These are phyloP conservation scores for Anisodus acutangulus DNA, from an alignment of 257 asterid species.

Conservation along the genomic window DNA sequence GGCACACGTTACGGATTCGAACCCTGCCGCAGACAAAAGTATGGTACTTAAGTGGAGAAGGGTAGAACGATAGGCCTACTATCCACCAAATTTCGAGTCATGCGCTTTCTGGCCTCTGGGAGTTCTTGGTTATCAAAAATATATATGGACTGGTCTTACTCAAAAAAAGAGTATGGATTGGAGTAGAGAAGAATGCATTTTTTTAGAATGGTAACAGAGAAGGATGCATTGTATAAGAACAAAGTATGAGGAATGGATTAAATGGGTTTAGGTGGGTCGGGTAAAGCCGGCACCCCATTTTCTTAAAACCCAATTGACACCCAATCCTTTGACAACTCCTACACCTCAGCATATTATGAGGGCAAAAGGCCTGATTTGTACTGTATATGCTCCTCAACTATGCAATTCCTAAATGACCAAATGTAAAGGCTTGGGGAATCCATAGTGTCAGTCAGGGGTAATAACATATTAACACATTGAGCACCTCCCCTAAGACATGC, in stretches of 20 bases:
- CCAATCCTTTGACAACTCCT: not conserved
- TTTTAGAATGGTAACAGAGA: not conserved
- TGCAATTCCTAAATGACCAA: not conserved
- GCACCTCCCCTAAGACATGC: not conserved
- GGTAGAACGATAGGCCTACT: not conserved
- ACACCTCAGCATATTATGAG: not conserved
- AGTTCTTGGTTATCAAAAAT: not conserved
- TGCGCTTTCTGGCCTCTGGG: not conserved
- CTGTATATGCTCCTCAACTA: not conserved
- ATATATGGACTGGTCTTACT: not conserved
- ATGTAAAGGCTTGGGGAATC: not conserved
- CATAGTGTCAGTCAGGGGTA: not conserved
- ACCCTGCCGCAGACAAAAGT: not conserved
- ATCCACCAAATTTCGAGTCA: not conserved
- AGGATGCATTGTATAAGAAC: not conserved
- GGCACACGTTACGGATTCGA: not conserved
- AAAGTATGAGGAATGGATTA: not conserved
- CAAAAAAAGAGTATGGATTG: not conserved
- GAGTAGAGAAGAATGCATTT: not conserved
- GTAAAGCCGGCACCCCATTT: not conserved
- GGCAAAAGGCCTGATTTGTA: not conserved
- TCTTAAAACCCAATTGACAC: conserved; percentile 15
- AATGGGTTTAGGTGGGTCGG: not conserved
- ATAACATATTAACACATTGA: conserved; percentile 1
- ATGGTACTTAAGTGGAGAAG: conserved; percentile 5